These are phyloP conservation scores for Brasenia schreberi DNA, from an alignment of 164 flowering plant species.

Conservation along the genomic window DNA sequence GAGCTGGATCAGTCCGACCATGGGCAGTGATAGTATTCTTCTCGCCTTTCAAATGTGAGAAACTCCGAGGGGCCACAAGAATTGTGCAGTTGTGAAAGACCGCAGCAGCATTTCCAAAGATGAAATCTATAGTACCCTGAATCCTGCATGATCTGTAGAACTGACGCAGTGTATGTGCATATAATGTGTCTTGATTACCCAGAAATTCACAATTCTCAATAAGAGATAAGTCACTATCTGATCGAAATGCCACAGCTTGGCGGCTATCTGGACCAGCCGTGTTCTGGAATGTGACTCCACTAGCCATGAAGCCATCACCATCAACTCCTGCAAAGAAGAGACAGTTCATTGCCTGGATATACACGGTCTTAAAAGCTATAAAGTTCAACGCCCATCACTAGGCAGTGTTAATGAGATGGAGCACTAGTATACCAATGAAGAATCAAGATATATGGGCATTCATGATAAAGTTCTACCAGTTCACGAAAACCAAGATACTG, in stretches of 20 bases:
- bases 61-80: conserved; percentile 8
- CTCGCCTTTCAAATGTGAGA: conserved; percentile 8
- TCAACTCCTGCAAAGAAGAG: conserved; percentile 5
- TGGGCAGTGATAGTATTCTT: conserved; percentile 9
- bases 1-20: conserved; percentile 12
- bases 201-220: conserved; percentile 10
- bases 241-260: conserved; percentile 14
- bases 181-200: conserved; percentile 16
- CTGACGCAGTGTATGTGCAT: conserved; percentile 15
- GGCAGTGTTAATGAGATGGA: no score
- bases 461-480: no score
- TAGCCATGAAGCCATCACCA: conserved; percentile 18
- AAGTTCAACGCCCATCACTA: no score
- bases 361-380: neutral
- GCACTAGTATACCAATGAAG: no score
- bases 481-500: no score
- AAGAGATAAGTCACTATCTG: conserved; percentile 8
- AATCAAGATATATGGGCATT: no score
- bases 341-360: neutral
- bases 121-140: conserved; percentile 10
- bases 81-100: conserved; percentile 7
- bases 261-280: conserved; percentile 13
- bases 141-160: conserved; percentile 10
- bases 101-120: conserved; percentile 15
- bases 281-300: conserved; percentile 11